Base-by-base conservation (phyloP, 352 stramenopile species). In the Globisporangium nunn region DNA sequence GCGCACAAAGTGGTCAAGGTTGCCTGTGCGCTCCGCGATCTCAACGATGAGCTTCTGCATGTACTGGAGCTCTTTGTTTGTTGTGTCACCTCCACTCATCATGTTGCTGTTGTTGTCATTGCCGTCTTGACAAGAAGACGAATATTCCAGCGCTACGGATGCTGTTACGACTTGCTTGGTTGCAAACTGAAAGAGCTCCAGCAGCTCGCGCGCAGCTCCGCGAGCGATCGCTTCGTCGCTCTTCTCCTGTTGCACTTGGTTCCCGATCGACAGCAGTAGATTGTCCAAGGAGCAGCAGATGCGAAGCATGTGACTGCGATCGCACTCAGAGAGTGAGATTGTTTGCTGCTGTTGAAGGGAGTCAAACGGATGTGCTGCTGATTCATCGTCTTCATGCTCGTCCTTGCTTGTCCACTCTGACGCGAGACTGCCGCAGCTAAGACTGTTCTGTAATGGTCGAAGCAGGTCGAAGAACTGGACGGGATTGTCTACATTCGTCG, bases 271-370 rank as follows among this genome's bases (percentile, higher is more conserved):
- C 10, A 87, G 53, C 23, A 88, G 61, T 3, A 88, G 49, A 37
- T 87, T 88, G 54, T 88, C 75, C 23, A 88, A 58, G 3, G 78
- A 88, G 54, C 75, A 87, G 55, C 75, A 86, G 4, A 87, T 75
- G 23, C 75, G 75, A 5, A 87, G 18, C 56, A 88, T 78, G n/a
- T 67, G 75, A 43, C 75, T 87, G 14, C 58, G 63, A 1, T 82
- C 72, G 8, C 75, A 67, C 53, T 88, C 75, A 23, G 74, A 71
- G 31, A 73, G 71, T 5, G 63, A 68, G 31, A 10, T 8, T 40
- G 62, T 62, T n/a, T 45, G 37, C 10, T 53, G 23, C 7, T 40
- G 17, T 15, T 17, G 2, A 17, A 43, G 37, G 11, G 18, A 8
- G 6, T 56, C 37, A n/a, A 67, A 62, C 12, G 10, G 50, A 17